Percentiles rank a stretch among this genome's conserved stretches.
Evolutionary conservation across 2,329 filamentous ascomycete genomes (phyloP).

Genomic region (Calonectria fujianensis): DNA sequence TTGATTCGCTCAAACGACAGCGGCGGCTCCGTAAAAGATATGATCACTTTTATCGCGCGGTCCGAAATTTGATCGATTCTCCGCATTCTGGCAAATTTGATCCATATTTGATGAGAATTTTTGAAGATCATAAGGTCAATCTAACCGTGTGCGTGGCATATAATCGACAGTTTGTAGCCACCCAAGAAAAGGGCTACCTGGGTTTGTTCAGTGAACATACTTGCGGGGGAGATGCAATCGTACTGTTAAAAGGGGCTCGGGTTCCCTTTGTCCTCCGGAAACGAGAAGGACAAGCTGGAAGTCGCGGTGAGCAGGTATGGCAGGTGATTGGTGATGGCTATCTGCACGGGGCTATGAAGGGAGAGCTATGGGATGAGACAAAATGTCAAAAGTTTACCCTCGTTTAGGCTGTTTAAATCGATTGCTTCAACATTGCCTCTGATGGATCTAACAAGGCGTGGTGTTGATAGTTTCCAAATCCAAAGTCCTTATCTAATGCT

Average conservation of each 20-base stretch:
- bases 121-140: background rate
- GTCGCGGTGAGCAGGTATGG: background rate
- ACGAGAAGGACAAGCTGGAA: background rate
- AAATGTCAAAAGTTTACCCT: background rate
- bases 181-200: background rate
- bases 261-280: background rate
- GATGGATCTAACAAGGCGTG: background rate
- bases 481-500: too few relatives aligned
- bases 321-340: background rate
- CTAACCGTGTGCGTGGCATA: background rate
- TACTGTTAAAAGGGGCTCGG: background rate
- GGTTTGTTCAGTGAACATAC: background rate
- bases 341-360: background rate
- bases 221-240: background rate
- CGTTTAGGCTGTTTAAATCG: background rate
- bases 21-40: background rate
- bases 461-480: background rate
- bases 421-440: background rate
- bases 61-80: background rate
- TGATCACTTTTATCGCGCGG: background rate
- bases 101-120: background rate
- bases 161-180: background rate
- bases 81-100: background rate
- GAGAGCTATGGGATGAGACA: background rate
- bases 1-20: background rate